Percentiles rank a stretch among this genome's conserved stretches.
Evolutionary conservation across 768 basidiomycete genomes (phyloP).

Genomic region (Amanita pseudoporphyria): DNA sequence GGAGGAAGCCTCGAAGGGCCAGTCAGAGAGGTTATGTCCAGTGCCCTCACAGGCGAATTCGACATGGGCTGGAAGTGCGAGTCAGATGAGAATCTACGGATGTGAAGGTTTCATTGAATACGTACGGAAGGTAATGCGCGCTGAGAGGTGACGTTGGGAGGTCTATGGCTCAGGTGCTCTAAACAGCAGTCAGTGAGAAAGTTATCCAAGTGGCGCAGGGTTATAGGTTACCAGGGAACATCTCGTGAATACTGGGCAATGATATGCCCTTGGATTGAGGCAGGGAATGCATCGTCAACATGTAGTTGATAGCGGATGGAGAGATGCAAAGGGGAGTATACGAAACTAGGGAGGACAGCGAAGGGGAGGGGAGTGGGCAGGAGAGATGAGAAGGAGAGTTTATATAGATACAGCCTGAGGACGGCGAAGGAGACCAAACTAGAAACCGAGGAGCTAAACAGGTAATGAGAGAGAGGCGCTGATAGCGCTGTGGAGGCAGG

Average conservation of each 20-base stretch:
- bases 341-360: not conserved
- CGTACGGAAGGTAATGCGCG: not conserved
- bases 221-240: conserved; percentile 38
- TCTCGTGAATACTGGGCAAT: conserved; percentile 43
- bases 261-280: conserved; percentile 13
- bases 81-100: not conserved
- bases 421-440: not conserved
- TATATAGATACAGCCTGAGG: not conserved
- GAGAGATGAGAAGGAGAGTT: conserved; percentile 3
- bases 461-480: conserved; percentile 1
- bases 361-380: not conserved
- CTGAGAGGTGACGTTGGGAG: not conserved
- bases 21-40: not conserved
- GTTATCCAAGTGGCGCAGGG: not conserved
- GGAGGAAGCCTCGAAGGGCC: conserved; percentile 1
- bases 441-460: conserved; percentile 3
- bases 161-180: conserved; percentile 14
- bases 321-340: not conserved
- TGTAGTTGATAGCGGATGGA: not conserved
- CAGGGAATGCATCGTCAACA: not conserved
- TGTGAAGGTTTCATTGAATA: too few species aligned
- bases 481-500: conserved; percentile 1
- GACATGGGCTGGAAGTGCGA: not conserved
- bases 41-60: not conserved
- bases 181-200: not conserved